phyloP scores from a whole-genome alignment of 352 stramenopile species.

The Pythium insidiosum region DNA sequence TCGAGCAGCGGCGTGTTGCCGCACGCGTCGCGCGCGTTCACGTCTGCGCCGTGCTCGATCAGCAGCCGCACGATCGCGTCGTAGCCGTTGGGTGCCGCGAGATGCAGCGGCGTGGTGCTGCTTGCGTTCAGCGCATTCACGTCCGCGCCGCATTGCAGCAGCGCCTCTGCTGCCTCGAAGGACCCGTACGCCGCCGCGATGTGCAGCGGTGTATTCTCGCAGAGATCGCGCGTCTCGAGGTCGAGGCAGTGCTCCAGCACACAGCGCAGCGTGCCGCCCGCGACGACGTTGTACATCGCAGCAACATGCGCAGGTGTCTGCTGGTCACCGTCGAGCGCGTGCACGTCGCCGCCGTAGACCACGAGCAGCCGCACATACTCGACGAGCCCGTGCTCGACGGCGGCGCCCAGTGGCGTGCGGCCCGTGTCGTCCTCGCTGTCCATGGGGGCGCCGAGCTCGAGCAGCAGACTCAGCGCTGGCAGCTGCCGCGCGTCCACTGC shows the following conservation, averaged over 20 bases:
- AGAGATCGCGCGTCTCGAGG: constrained; percentile 18
- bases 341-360: constrained; percentile 16
- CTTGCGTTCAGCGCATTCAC: constrained; percentile 20
- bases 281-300: constrained; percentile 17
- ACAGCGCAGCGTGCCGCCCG: constrained; percentile 3
- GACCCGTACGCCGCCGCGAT: constrained; percentile 27
- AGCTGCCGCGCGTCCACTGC: constrained; percentile 14
- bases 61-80: constrained; percentile 16
- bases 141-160: constrained; percentile 17
- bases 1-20: constrained; percentile 30
- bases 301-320: constrained; percentile 25
- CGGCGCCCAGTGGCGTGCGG: constrained; percentile 6
- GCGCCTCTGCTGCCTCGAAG: constrained; percentile 3
- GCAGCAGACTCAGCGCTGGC: constrained; percentile 11
- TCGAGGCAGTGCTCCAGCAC: constrained; percentile 6
- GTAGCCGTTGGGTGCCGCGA: constrained; percentile 27
- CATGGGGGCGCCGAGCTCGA: constrained; percentile 1
- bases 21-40: constrained; percentile 16
- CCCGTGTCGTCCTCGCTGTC: constrained; percentile 8
- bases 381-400: constrained; percentile 1
- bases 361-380: constrained; percentile 14
- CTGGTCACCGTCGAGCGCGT: constrained; percentile 14
- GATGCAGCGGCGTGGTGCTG: constrained; percentile 20
- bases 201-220: constrained; percentile 29
- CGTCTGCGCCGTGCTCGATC: constrained; percentile 17